phyloP scores from a whole-genome alignment of 202 grass and related monocot species.

The Saccharum hybrid region DNA sequence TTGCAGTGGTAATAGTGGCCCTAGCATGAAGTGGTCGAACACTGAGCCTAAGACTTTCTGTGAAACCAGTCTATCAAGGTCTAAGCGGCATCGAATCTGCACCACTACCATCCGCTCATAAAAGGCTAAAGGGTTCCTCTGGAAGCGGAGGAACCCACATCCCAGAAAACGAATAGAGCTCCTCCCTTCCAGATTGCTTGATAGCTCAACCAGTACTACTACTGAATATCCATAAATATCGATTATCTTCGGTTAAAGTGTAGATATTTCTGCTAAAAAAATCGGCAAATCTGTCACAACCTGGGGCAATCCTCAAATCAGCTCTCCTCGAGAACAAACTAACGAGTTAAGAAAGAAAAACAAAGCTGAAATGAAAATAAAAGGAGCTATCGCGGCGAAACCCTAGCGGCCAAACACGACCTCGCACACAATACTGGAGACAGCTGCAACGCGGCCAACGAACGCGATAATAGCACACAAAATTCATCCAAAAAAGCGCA shows the following conservation, averaged over 20 bases:
- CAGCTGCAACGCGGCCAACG: constrained; percentile 2
- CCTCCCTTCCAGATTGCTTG: constrained; percentile 9
- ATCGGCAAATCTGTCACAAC: constrained; percentile 5
- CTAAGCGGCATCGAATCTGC: background rate
- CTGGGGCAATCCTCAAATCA: constrained; percentile 19
- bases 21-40: background rate
- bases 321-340: constrained; percentile 13
- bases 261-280: constrained; percentile 11
- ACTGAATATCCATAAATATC: constrained; percentile 11
- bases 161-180: constrained; percentile 6
- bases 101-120: background rate
- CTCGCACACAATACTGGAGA: background rate
- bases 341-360: background rate
- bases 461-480: constrained; percentile 2
- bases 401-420: constrained; percentile 48
- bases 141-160: background rate
- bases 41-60: background rate
- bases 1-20: background rate
- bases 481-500: background rate
- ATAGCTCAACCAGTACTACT: constrained; percentile 26
- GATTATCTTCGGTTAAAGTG: background rate
- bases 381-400: constrained; percentile 36
- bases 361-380: constrained; percentile 1
- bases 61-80: constrained; percentile 26
- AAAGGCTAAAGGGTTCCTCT: background rate